Evolutionary conservation across 73 alveolate species (phyloP), one percentile per base, ranked within the genome.

Genomic region (Blepharisma japonicum): DNA sequence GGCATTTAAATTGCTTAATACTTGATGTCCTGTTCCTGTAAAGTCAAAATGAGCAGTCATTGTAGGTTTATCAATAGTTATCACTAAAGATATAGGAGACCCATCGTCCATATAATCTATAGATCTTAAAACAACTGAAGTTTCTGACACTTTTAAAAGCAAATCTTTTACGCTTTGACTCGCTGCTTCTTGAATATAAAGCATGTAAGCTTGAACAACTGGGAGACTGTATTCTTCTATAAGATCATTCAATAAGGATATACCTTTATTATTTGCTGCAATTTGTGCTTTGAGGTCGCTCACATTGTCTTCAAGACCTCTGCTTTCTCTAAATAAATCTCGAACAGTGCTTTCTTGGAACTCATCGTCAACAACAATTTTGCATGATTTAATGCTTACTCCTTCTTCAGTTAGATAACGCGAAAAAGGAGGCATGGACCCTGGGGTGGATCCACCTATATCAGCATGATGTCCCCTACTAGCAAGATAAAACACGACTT

Each of bases 391-490:
- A 53, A 92, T 82, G 18, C 90, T 87, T 6, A 90, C 89, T 2
- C 97, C 97, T 55, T 74, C 83, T 82, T 89, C 95, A 8, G 45
- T 77, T 4, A 89, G 80, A 54, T 46, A 20, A 32, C 81, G 86
- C 25, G 94, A 82, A 86, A 91, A 91, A 21, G 96, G 90, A 9
- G 98, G 98, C 98, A 93, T 93, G 50, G 91, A 71, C 21, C 98
- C 98, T 56, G 98, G 96, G 46, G 93, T 53, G 18, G 89, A 83
- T 6, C 98, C 98, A 47, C 98, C 98, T 20, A 93, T 87, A 78
- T 93, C 98, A 42, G 98, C 96, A 89, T 93, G 98, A 81, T 93
- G 98, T 6, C 96, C 98, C 48, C 98, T 77, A 9, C 94, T 84
- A 1, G 98, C 98, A 53, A 86, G 92, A 68, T 81, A 93, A 71